A percentile compares a stretch with the other conserved stretches of the same genome.
phyloP scores from a whole-genome alignment of 2,329 filamentous ascomycete genomes.

The Ceratocystiopsis brevicomis region DNA sequence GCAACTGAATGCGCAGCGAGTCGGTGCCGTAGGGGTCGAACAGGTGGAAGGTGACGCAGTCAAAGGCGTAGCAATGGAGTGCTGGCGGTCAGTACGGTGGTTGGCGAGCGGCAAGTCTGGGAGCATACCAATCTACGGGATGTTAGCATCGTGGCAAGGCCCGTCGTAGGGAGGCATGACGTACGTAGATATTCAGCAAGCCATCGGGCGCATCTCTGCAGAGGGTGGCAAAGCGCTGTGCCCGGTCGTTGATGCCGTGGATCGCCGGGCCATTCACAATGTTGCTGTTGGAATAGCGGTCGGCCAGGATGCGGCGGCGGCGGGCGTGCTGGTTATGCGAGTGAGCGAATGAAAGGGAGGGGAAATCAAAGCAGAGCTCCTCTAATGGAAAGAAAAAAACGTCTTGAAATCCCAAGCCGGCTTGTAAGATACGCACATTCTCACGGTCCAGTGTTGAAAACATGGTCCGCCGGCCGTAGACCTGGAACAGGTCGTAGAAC shows the following conservation, averaged over 20 bases:
- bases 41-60: constrained; percentile 50
- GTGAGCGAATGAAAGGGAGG: not conserved
- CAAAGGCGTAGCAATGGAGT: constrained; percentile 49
- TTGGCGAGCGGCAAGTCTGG: too few relatives aligned
- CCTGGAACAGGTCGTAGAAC: constrained; percentile 41
- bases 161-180: constrained; percentile 6
- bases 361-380: not conserved
- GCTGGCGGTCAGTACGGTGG: constrained; percentile 9
- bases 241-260: constrained; percentile 37
- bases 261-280: constrained; percentile 37
- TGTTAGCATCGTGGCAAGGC: not conserved
- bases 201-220: constrained; percentile 26
- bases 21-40: constrained; percentile 47
- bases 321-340: constrained; percentile 32
- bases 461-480: constrained; percentile 41
- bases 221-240: constrained; percentile 32
- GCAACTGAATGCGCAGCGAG: constrained; percentile 33
- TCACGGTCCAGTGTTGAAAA: constrained; percentile 37
- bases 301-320: constrained; percentile 43
- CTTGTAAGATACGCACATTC: constrained; percentile 21
- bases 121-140: not conserved
- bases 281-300: constrained; percentile 51
- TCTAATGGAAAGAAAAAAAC: too few relatives aligned
- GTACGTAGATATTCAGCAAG: constrained; percentile 43
- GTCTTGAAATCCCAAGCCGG: too few relatives aligned